These are phyloP conservation scores for Dioscorea zingiberensis DNA, from an alignment of 106 monocot genomes.

Conservation along the genomic window DNA sequence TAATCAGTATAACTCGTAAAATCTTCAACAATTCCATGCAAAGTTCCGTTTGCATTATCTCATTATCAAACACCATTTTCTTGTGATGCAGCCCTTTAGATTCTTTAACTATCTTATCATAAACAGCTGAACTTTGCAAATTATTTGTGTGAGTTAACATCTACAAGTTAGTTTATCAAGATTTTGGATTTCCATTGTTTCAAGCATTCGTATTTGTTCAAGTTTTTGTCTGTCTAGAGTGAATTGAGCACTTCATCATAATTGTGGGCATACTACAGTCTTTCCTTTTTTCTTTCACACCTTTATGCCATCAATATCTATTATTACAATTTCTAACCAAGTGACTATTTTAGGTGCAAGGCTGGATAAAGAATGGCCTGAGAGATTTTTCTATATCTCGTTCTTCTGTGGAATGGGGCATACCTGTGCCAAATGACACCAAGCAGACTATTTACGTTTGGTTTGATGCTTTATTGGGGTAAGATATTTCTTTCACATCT, in stretches of 20 bases:
- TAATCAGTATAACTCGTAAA: no score
- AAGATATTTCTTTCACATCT: constrained; percentile 18
- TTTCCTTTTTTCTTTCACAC: not conserved
- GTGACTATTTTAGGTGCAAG: constrained; percentile 62
- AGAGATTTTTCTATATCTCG: constrained; percentile 95
- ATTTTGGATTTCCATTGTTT: no score
- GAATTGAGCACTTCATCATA: not conserved
- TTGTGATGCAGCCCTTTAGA: no score
- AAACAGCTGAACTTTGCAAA: no score
- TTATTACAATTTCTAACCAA: constrained; percentile 11
- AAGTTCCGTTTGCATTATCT: no score
- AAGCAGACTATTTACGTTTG: constrained; percentile 98
- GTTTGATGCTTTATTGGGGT: constrained; percentile 99
- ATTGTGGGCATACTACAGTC: not conserved
- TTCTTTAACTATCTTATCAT: no score
- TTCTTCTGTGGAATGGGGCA: constrained; percentile 97
- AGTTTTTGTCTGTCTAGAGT: no score
- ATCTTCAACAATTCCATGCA: no score
- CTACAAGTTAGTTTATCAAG: no score
- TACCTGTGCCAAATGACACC: constrained; percentile 81
- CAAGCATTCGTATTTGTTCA: no score
- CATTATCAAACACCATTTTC: no score
- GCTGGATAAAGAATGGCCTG: constrained; percentile 88
- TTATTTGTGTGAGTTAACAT: no score
- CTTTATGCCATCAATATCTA: not conserved